Evolutionary conservation across 768 basidiomycete genomes (phyloP).

Genomic region (Tulasnella sp.): DNA sequence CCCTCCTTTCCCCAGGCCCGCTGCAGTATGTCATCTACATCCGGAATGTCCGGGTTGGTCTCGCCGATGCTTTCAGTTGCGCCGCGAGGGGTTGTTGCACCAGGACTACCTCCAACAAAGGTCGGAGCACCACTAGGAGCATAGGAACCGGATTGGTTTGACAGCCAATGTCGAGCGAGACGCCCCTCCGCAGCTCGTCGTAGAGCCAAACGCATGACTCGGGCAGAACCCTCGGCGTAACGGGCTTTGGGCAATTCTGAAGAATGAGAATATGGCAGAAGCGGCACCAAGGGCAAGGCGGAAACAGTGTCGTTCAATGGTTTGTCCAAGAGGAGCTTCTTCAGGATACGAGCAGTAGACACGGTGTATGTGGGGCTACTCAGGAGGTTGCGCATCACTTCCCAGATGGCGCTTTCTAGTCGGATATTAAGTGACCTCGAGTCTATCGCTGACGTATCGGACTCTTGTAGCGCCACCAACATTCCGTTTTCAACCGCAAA

Average conservation of each 20-base stretch:
- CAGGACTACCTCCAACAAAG: not conserved
- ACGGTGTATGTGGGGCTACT: slow-evolving; percentile 1
- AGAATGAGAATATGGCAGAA: not conserved
- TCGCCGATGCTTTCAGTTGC: not conserved
- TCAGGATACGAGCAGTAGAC: slow-evolving; percentile 8
- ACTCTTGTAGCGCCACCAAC: not conserved
- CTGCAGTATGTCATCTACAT: slow-evolving; percentile 9
- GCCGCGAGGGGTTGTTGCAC: too few species aligned
- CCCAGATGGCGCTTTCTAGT: slow-evolving; percentile 9
- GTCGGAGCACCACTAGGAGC: slow-evolving; percentile 13
- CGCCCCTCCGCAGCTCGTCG: slow-evolving; percentile 13
- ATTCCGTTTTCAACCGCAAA: not conserved
- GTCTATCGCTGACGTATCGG: too few species aligned
- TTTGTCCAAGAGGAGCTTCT: slow-evolving; percentile 1
- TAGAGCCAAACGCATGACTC: slow-evolving; percentile 14
- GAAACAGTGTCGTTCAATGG: not conserved
- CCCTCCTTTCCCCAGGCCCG: slow-evolving; percentile 16
- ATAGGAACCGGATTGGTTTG: not conserved
- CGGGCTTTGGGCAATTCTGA: not conserved
- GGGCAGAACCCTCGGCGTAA: slow-evolving; percentile 11
- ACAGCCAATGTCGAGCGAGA: slow-evolving; percentile 8
- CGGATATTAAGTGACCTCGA: not conserved
- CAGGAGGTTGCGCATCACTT: slow-evolving; percentile 4
- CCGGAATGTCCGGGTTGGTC: not conserved
- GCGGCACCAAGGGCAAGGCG: not conserved